These are phyloP conservation scores for Comarum palustre DNA, from an alignment of 306 rosid genomes.

Conservation along the genomic window DNA sequence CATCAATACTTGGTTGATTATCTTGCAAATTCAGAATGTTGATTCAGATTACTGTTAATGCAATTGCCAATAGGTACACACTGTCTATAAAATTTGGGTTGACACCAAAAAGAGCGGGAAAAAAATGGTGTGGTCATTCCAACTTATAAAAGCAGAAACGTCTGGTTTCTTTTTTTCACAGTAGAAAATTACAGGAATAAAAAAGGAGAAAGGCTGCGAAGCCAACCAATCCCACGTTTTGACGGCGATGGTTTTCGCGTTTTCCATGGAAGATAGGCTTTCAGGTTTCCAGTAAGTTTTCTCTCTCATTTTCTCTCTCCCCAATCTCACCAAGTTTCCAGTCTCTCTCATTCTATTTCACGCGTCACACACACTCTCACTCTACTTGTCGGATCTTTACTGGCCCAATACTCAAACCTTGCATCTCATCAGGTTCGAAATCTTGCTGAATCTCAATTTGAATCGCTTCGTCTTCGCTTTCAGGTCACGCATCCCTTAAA, in stretches of 20 bases:
- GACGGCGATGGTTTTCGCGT: slow-evolving; percentile 27
- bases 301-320: too few relatives aligned
- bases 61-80: not conserved
- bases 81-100: too few relatives aligned
- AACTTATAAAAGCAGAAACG: too few relatives aligned
- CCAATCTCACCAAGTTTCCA: not conserved
- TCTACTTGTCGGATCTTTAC: not conserved
- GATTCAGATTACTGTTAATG: not conserved
- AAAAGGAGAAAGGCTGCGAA: not conserved
- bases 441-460: not conserved
- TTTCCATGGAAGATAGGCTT: not conserved
- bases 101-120: too few relatives aligned
- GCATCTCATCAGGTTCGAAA: not conserved
- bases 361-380: not conserved
- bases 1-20: not conserved
- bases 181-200: not conserved
- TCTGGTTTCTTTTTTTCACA: not conserved
- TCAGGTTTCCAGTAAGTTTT: too few relatives aligned
- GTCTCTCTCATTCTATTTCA: not conserved
- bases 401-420: not conserved
- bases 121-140: too few relatives aligned
- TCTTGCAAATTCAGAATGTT: not conserved
- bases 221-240: slow-evolving; percentile 3
- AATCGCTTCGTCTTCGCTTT: not conserved
- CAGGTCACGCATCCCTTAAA: not conserved